phyloP scores from a whole-genome alignment of 148 eudicot genomes.

The Fallopia convolvulus region DNA sequence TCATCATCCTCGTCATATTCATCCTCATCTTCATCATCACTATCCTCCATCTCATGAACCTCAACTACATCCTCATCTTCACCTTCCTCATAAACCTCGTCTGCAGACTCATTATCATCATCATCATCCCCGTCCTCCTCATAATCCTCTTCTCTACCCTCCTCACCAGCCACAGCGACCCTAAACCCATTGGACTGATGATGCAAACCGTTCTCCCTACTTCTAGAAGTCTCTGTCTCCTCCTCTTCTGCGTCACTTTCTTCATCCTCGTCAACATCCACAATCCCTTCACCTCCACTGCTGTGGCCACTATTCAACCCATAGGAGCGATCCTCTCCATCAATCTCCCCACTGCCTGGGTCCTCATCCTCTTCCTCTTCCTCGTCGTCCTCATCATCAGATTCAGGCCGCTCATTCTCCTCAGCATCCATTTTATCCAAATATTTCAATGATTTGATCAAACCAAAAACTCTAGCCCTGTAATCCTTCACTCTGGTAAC shows the following conservation, averaged over 20 bases:
- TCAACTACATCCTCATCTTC: conserved; percentile 31
- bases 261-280: conserved; percentile 57
- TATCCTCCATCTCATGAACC: conserved; percentile 25
- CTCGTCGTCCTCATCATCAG: conserved; percentile 64
- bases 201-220: conserved; percentile 21
- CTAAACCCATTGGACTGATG: conserved; percentile 36
- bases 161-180: conserved; percentile 20
- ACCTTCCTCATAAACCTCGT: conserved; percentile 23
- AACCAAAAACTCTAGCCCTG: conserved; percentile 68
- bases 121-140: conserved; percentile 12
- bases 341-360: conserved; percentile 58
- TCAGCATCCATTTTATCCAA: conserved; percentile 94
- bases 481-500: conserved; percentile 90
- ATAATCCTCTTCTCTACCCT: conserved; percentile 26
- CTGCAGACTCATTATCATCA: conserved; percentile 24
- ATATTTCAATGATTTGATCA: conserved; percentile 71
- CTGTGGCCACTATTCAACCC: conserved; percentile 32
- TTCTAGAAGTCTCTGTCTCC: conserved; percentile 34
- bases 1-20: conserved; percentile 36
- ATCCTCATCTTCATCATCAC: conserved; percentile 28
- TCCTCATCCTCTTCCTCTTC: conserved; percentile 50
- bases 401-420: conserved; percentile 71
- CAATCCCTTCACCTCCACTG: conserved; percentile 32
- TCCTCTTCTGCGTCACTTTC: conserved; percentile 65
- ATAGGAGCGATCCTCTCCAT: conserved; percentile 34